Evolutionary conservation across 2,329 filamentous ascomycete species (phyloP).

Genomic region (Sarocladium oryzae): DNA sequence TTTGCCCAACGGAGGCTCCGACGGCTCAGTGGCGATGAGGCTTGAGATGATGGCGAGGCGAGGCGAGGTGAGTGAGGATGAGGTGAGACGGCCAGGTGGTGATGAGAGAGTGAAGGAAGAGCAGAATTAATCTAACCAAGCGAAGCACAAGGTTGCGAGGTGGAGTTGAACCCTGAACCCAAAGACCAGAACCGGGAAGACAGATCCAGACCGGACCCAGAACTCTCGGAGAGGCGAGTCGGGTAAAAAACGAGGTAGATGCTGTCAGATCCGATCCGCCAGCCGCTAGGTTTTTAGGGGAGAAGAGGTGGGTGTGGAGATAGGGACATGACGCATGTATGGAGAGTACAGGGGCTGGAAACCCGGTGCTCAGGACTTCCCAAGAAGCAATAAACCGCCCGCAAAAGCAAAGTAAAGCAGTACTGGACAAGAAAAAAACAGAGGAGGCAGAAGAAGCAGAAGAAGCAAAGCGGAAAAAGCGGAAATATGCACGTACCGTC

Average conservation of each 20-base stretch:
- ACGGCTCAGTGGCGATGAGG: neutral
- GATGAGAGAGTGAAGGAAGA: neutral
- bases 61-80: neutral
- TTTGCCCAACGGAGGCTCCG: neutral
- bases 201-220: no score
- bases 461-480: constrained; percentile 7
- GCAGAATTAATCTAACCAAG: no score
- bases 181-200: no score
- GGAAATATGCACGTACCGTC: constrained; percentile 41
- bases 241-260: constrained; percentile 6
- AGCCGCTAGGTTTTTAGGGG: neutral
- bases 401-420: no score
- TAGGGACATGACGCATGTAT: constrained; percentile 7
- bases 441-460: neutral
- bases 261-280: constrained; percentile 4
- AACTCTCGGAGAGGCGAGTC: no score
- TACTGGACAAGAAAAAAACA: neutral
- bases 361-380: no score
- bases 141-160: no score
- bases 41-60: neutral
- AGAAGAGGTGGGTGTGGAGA: constrained; percentile 1
- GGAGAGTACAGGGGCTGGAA: neutral
- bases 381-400: no score
- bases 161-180: no score
- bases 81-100: no score